Percentiles rank a stretch among this genome's conserved stretches.
phyloP scores from a whole-genome alignment of 1,139 yeast genomes.

The Zygotorulaspora mrakii region DNA sequence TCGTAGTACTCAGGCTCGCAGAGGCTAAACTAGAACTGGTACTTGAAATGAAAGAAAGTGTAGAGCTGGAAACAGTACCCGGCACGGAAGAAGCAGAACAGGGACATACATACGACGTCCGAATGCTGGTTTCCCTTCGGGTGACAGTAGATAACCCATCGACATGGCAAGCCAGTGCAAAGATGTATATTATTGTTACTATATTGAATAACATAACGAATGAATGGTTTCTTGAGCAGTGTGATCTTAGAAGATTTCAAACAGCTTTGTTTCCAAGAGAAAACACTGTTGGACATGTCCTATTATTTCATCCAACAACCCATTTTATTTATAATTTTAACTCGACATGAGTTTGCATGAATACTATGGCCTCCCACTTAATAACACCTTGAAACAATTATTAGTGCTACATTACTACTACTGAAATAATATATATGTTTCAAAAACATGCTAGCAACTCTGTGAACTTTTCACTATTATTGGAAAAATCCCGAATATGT shows the following conservation, averaged over 20 bases:
- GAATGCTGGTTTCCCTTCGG: slow-evolving; percentile 5
- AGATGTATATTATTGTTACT: slow-evolving; percentile 5
- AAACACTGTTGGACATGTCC: background rate
- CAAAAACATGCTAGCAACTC: too few relatives aligned
- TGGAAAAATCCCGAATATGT: background rate
- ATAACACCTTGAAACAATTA: background rate
- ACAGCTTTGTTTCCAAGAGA: slow-evolving; percentile 1
- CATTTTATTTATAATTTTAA: slow-evolving; percentile 7
- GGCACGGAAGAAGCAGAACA: slow-evolving; percentile 7
- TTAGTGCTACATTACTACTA: background rate
- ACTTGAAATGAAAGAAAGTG: background rate
- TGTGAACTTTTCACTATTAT: background rate
- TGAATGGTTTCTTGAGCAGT: slow-evolving; percentile 5
- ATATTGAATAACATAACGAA: slow-evolving; percentile 8
- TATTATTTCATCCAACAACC: background rate
- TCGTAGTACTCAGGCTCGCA: too few relatives aligned
- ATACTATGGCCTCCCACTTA: background rate
- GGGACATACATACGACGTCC: slow-evolving; percentile 17
- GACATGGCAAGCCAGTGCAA: slow-evolving; percentile 2
- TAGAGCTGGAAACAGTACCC: background rate
- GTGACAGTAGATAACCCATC: slow-evolving; percentile 12
- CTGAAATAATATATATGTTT: background rate
- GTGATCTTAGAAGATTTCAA: background rate
- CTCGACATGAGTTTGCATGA: background rate
- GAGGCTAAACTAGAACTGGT: background rate